Conservation (phyloP, 2,329 filamentous ascomycete species). For the Ophiognomonia clavigignenti-juglandacearum region DNA sequence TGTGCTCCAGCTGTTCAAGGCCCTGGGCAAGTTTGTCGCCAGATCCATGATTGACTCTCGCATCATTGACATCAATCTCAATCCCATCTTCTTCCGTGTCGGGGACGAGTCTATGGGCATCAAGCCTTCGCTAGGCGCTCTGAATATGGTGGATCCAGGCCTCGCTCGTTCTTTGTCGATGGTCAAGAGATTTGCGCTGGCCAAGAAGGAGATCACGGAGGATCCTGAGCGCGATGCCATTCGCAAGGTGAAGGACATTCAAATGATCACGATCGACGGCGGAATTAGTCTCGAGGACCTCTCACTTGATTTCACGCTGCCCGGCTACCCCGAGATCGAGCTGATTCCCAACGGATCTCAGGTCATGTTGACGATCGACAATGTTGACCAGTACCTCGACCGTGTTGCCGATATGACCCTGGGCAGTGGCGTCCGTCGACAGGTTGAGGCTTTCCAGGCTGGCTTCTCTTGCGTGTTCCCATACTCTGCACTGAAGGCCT, state of each 20-base stretch:
- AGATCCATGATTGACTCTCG: conserved; percentile 97
- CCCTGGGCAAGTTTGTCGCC: conserved; percentile 94
- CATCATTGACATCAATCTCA: conserved; percentile 97
- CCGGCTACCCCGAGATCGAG: conserved; percentile 84
- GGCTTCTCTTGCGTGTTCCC: conserved; percentile 97
- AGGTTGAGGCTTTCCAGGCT: conserved; percentile 83
- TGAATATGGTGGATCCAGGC: conserved; percentile 83
- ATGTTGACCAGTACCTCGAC: conserved; percentile 84
- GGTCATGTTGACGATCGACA: conserved; percentile 76
- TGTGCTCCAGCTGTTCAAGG: conserved; percentile 82
- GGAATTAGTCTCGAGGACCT: conserved; percentile 74
- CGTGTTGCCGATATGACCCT: conserved; percentile 89
- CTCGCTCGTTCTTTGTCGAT: conserved; percentile 80
- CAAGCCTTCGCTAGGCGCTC: conserved; percentile 78
- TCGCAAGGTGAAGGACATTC: conserved; percentile 66
- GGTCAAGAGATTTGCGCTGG: conserved; percentile 79
- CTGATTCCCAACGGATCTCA: conserved; percentile 71
- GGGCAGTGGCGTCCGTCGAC: conserved; percentile 78
- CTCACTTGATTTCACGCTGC: conserved; percentile 88
- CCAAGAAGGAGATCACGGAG: conserved; percentile 76
- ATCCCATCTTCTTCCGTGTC: conserved; percentile 95
- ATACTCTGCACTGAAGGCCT: conserved; percentile 85
- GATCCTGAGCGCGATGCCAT: conserved; percentile 59
- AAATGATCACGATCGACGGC: conserved; percentile 68
- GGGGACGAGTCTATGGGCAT: conserved; percentile 65